Base-by-base conservation (phyloP, 305 asterid genomes). In the Fraxinus greggii region DNA sequence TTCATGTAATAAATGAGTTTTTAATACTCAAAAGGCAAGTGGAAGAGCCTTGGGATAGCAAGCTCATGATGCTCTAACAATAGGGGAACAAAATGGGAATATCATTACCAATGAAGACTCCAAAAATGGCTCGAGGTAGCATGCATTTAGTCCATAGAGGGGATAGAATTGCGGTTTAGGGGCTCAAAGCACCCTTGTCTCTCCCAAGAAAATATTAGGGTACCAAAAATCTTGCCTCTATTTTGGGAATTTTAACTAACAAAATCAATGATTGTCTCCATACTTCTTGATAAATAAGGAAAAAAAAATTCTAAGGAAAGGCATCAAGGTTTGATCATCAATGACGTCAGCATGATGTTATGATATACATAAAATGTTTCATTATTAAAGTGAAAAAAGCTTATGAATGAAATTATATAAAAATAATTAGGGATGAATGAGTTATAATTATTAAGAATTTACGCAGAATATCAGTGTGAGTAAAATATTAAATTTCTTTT, bases 121-220 rank as follows among this genome's bases (percentile, higher is more conserved):
- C 84, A 82, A 86, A 86, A 88, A 82, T 78, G 65, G 40, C 21
- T 59, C 45, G 59, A 10, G 72, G 28, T 17, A 26, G 26, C 69
- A 29, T 32, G 70, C 10, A 73, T 35, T 65, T 40, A 26, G 32
- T 17, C 69, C 19, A 13, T 32, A 38, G 35, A 23, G 74, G 63
- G 79, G 72, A 33, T 42, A 51, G 78, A 79, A 29, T 73, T 78
- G 45, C 73, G 65, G 48, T 81, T 86, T 88, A 75, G 87, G 88
- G 92, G 94, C 94, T 91, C 93, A 87, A 91, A 86, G 88, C 89
- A 86, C 79, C 33, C 70, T 87, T 85, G 87, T 38, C 82, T 84
- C 81, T 31, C 86, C 92, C 89, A 81, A 83, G 83, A 86, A 75
- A 84, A 76, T 70, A 77, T 82, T 76, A 48, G 72, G 79, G 75